These are phyloP conservation scores for Avena insularis DNA, from an alignment of 176 grass and related monocot species.

Conservation along the genomic window DNA sequence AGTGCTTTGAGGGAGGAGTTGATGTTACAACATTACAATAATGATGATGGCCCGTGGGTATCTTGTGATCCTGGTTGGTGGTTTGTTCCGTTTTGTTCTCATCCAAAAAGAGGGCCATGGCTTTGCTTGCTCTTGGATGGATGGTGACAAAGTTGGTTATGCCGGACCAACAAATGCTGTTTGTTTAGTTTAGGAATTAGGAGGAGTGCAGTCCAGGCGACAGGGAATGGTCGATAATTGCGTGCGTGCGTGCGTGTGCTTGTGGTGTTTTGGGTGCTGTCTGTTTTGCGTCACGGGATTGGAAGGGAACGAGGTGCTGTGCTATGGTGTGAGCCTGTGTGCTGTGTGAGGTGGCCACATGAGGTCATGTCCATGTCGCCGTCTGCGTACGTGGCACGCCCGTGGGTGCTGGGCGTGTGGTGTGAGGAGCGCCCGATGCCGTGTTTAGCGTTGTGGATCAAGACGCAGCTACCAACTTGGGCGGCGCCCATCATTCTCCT, in stretches of 20 bases:
- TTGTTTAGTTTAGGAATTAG: background rate
- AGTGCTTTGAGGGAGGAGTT: background rate
- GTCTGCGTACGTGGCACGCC: too few species aligned
- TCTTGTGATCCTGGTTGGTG: constrained; percentile 50
- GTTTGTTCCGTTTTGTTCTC: constrained; percentile 52
- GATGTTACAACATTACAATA: background rate
- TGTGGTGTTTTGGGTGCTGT: too few species aligned
- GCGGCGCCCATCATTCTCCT: too few species aligned
- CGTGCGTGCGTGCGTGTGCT: background rate
- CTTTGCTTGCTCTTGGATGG: background rate
- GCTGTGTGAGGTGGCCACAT: too few species aligned
- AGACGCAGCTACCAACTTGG: too few species aligned
- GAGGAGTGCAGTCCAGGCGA: background rate
- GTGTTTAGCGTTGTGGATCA: too few species aligned
- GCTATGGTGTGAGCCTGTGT: too few species aligned
- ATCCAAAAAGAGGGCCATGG: background rate
- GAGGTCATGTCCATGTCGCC: too few species aligned
- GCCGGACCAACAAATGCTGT: background rate
- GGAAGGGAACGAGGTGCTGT: too few species aligned
- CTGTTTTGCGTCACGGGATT: too few species aligned
- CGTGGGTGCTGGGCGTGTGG: too few species aligned
- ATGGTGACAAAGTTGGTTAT: constrained; percentile 9
- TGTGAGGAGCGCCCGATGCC: too few species aligned
- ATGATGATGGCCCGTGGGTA: constrained; percentile 4
- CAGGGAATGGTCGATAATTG: background rate